Base-by-base conservation (phyloP, 257 asterid species). In the Solanum rostratum region DNA sequence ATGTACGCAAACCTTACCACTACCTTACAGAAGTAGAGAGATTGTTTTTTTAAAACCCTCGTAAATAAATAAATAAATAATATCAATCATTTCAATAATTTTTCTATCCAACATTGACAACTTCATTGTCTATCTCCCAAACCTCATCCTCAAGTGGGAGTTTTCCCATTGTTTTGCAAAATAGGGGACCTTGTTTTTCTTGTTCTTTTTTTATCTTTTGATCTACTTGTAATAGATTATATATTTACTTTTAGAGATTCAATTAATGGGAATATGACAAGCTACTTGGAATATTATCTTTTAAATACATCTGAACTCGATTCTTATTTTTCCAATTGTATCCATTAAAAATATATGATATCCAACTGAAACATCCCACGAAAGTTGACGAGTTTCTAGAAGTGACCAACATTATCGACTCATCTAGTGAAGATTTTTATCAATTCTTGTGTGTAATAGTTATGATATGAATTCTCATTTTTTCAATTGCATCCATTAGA, bases 121-220 rank as follows among this genome's bases (percentile, higher is more conserved):
- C 43, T 24, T 45, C 62, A 3, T 49, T 81, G 71, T 81, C 84
- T 22, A 81, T 39, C 84, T 22, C 43, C 55, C 24, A 15, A 81
- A 29, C 55, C 76, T 46, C 41, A 57, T 60, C 73, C 24, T 22
- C 84, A 60, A 39, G 74, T 39, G 73, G 54, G 39, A 46, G 57
- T 86, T 55, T 85, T 70, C 79, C 81, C 20, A 33, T 69, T 53
- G 87, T 85, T 85, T 85, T 30, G 70, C 29, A 81, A 59, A 19
- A 74, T 73, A 74, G 65, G 52, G 22, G 59, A 57, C 73, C 76
- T 78, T 82, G 79, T 41, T 81, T 49, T 52, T 39, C 24, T 39
- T 16, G 16, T 39, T 59, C 57, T 22, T 24, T 50, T 37, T 49
- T 49, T 76, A 27, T 76, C 62, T 15, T 76, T 76, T 76, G 18